Percentiles rank a stretch among this genome's conserved stretches.
Conservation (phyloP, 768 basidiomycete genomes). For the Candolleomyces aberdarensis region DNA sequence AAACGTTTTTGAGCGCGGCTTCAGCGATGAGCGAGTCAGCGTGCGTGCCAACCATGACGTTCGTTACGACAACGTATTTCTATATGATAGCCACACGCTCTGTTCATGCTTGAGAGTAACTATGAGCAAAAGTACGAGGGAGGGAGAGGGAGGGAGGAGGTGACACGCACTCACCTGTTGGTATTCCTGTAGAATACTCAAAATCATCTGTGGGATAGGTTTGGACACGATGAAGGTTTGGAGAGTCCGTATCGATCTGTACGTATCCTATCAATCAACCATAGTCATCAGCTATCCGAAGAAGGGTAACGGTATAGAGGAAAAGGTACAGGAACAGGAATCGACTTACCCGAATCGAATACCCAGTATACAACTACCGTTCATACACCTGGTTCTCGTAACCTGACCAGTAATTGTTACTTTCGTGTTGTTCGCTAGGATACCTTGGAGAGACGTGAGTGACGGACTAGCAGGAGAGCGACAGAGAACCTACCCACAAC, state of each 20-base stretch:
- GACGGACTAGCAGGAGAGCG: neutral
- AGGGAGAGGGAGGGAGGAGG: neutral
- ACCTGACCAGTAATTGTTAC: conserved; percentile 69
- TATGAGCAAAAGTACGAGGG: too few relatives aligned
- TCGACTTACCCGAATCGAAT: conserved; percentile 68
- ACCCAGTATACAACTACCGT: conserved; percentile 74
- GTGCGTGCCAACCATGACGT: conserved; percentile 83
- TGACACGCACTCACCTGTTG: conserved; percentile 45
- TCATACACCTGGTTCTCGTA: conserved; percentile 65
- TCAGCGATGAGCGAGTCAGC: too few relatives aligned
- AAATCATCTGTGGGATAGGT: conserved; percentile 69
- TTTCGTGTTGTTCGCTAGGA: conserved; percentile 72
- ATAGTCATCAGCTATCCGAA: too few relatives aligned
- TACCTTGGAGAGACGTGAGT: conserved; percentile 41
- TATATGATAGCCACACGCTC: conserved; percentile 91
- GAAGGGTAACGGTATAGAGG: neutral
- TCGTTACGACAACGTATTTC: conserved; percentile 87
- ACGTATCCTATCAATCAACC: conserved; percentile 80
- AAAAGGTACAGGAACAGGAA: neutral
- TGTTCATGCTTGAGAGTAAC: too few relatives aligned
- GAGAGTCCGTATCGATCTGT: conserved; percentile 77
- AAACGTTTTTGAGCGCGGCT: conserved; percentile 66
- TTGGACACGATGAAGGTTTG: conserved; percentile 75
- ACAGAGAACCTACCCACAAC: conserved; percentile 43
- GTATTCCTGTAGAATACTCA: conserved; percentile 80